These are phyloP conservation scores for Fusarium camptoceras DNA, from an alignment of 2,329 filamentous ascomycete genomes.

Conservation along the genomic window DNA sequence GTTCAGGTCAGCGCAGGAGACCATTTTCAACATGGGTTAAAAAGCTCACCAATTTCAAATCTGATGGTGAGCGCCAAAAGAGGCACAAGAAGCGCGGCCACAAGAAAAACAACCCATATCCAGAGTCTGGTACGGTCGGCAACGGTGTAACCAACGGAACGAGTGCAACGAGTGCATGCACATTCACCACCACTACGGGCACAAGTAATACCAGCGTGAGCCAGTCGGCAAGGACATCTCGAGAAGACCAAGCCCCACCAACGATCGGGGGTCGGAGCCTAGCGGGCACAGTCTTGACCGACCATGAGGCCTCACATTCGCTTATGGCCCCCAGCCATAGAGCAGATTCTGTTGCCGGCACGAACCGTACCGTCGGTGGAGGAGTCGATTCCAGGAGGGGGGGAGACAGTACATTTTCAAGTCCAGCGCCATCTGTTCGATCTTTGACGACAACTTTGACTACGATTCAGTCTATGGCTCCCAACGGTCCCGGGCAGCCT, in stretches of 20 bases:
- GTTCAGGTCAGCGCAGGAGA: slow-evolving; percentile 75
- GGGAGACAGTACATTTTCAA: slow-evolving; percentile 82
- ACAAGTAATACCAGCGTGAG: slow-evolving; percentile 65
- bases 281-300: slow-evolving; percentile 85
- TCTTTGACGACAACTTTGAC: slow-evolving; percentile 87
- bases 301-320: slow-evolving; percentile 79
- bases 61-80: slow-evolving; percentile 64
- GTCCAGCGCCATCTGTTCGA: slow-evolving; percentile 81
- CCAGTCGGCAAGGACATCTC: slow-evolving; percentile 70
- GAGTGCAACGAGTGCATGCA: slow-evolving; percentile 66
- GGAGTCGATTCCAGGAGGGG: slow-evolving; percentile 77
- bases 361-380: slow-evolving; percentile 75
- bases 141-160: slow-evolving; percentile 51
- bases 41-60: slow-evolving; percentile 89
- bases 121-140: slow-evolving; percentile 75
- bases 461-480: slow-evolving; percentile 81
- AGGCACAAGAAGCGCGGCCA: slow-evolving; percentile 65
- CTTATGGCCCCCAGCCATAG: slow-evolving; percentile 81
- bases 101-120: slow-evolving; percentile 93
- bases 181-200: slow-evolving; percentile 66
- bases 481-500: slow-evolving; percentile 58
- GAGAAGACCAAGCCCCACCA: slow-evolving; percentile 67
- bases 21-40: slow-evolving; percentile 96
- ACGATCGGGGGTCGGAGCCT: slow-evolving; percentile 77
- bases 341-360: slow-evolving; percentile 75